Evolutionary conservation across 768 basidiomycete species (phyloP), one percentile per base, ranked within the genome.

Genomic region (Leccinum imitatum): DNA sequence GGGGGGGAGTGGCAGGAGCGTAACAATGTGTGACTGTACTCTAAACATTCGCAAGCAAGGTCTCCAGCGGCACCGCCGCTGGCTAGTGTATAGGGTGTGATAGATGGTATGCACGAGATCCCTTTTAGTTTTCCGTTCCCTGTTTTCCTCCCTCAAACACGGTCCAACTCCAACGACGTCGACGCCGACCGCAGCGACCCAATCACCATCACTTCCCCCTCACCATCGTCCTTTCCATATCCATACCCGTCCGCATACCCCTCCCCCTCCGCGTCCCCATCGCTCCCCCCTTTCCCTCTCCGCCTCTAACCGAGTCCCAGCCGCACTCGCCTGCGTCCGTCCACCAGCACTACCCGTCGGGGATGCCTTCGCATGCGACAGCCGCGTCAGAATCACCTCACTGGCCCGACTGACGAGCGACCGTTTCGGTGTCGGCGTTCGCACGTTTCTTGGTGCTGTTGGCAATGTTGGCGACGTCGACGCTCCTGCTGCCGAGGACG

Each of bases 371-470:
- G 69, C 64, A 51, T 62, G 64, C 54, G 70, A 70, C 50, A 68
- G 23, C 51, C 68, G 65, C 15, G 63, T 62, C 19, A 73, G 39
- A 10, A 73, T 57, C 9, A 69, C 59, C 44, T 71, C 71, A 10
- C 72, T 70, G 25, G 70, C 72, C 30, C 30, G 30, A 30, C 27
- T 30, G 2, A 30, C 27, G 27, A 30, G 27, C 27, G 27, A 30
- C 27, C 53, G 35, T 3, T 54, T 50, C 1, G 65, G 51, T 3
- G 27, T 30, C 27, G 27, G 41, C 37, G 35, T 46, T 23, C 13
- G 13, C 44, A 46, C 46, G 4, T 44, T 59, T 9, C 39, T 41
- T 1, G 39, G 3, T n/a, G 39, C 8, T 3, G 17, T 41, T n/a
- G 39, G 39, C 17, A 4, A 41, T 4, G 39, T 4, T 9, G 39